A percentile compares a stretch with the other conserved stretches of the same genome.
Conservation (phyloP, 768 basidiomycete genomes). For the Grammothele lineata region DNA sequence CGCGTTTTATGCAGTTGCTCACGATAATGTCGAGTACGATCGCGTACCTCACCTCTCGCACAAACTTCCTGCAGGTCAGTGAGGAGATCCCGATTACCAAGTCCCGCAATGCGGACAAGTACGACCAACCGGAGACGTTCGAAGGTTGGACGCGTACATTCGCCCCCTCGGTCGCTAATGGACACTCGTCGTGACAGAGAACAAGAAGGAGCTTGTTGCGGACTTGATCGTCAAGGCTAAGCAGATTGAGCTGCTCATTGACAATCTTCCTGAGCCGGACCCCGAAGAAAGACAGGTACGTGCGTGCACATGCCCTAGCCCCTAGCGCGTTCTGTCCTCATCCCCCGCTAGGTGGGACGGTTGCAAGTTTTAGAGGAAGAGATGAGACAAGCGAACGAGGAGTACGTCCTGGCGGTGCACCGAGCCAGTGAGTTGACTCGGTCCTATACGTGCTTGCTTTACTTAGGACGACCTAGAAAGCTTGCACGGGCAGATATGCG, state of each 20-base stretch:
- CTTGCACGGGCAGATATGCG: constrained; percentile 23
- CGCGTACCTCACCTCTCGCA: constrained; percentile 68
- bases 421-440: constrained; percentile 46
- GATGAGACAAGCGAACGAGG: constrained; percentile 68
- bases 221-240: constrained; percentile 87
- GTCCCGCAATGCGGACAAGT: constrained; percentile 38
- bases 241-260: constrained; percentile 82
- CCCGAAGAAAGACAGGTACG: constrained; percentile 71
- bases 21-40: constrained; percentile 85
- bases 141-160: constrained; percentile 7
- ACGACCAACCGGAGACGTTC: constrained; percentile 11
- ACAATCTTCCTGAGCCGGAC: constrained; percentile 74
- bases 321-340: not conserved
- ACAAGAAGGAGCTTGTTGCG: constrained; percentile 77
- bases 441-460: not conserved
- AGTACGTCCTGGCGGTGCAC: constrained; percentile 68
- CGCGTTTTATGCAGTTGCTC: constrained; percentile 80
- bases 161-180: constrained; percentile 27
- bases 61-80: constrained; percentile 77
- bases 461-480: constrained; percentile 12
- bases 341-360: constrained; percentile 53
- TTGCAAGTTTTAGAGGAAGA: constrained; percentile 64
- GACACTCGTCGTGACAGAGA: constrained; percentile 70
- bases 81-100: constrained; percentile 82
- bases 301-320: not conserved